Evolutionary conservation across 768 basidiomycete genomes (phyloP).

Genomic region (Leccinum variicolor): DNA sequence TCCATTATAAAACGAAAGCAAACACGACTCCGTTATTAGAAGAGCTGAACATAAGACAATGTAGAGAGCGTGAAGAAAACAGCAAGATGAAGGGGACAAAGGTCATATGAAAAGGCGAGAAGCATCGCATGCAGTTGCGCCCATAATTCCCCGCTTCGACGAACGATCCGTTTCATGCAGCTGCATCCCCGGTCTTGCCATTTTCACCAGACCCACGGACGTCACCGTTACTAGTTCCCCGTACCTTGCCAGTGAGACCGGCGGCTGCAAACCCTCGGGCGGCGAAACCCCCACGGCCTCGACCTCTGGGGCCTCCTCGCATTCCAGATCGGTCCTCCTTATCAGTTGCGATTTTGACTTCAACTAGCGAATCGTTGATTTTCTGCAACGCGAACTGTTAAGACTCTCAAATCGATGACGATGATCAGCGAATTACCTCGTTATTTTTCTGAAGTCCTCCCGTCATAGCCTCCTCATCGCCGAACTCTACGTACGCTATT

Average conservation of each 20-base stretch:
- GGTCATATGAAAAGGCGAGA: conserved; percentile 17
- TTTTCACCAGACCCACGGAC: conserved; percentile 28
- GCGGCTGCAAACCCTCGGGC: conserved; percentile 66
- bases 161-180: conserved; percentile 19
- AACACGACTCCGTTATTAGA: conserved; percentile 20
- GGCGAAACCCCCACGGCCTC: conserved; percentile 51
- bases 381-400: conserved; percentile 42
- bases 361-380: conserved; percentile 61
- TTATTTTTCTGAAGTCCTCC: conserved; percentile 71
- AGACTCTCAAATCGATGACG: background rate
- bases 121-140: conserved; percentile 14
- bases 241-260: conserved; percentile 48
- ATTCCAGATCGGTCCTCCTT: conserved; percentile 39
- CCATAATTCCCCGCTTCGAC: conserved; percentile 18
- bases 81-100: conserved; percentile 8
- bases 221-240: conserved; percentile 27
- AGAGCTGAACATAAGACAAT: conserved; percentile 10
- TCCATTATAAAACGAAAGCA: conserved; percentile 22
- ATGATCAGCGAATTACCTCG: conserved; percentile 45
- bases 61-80: conserved; percentile 7
- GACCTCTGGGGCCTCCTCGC: conserved; percentile 54
- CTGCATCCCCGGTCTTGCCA: conserved; percentile 21
- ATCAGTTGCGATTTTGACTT: conserved; percentile 72
- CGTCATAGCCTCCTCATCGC: conserved; percentile 83
- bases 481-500: conserved; percentile 87